Evolutionary conservation across 2,329 filamentous ascomycete genomes (phyloP).

Genomic region (Leptographium lundbergii): DNA sequence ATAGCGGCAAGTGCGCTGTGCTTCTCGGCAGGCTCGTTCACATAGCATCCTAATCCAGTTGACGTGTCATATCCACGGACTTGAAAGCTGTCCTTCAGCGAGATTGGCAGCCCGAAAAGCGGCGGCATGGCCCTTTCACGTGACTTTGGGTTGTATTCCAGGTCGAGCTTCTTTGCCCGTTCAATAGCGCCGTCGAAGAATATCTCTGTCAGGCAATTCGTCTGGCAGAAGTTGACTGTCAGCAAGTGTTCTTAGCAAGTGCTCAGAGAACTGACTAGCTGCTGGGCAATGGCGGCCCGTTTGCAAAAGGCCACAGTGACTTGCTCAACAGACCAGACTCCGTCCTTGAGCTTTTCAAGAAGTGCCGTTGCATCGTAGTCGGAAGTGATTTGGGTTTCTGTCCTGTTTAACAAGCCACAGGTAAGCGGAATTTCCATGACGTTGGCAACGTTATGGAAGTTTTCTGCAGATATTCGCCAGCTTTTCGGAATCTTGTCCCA

Average conservation of each 20-base stretch:
- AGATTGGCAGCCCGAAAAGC: conserved; percentile 31
- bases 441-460: background rate
- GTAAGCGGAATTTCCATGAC: background rate
- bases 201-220: conserved; percentile 27
- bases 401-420: conserved; percentile 5
- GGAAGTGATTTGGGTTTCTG: conserved; percentile 4
- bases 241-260: conserved; percentile 10
- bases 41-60: conserved; percentile 6
- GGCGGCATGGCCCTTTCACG: conserved; percentile 18
- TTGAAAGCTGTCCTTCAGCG: conserved; percentile 33
- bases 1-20: background rate
- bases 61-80: conserved; percentile 26
- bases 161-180: conserved; percentile 19
- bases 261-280: background rate
- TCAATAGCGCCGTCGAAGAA: conserved; percentile 20
- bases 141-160: conserved; percentile 12
- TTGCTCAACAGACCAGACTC: conserved; percentile 3
- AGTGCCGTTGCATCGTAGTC: conserved; percentile 5
- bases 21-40: background rate
- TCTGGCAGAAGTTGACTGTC: conserved; percentile 1
- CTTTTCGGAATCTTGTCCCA: background rate
- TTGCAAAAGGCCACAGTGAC: conserved; percentile 6
- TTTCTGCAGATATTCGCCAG: background rate
- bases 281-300: conserved; percentile 5
- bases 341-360: background rate